A percentile compares a stretch with the other conserved stretches of the same genome.
Evolutionary conservation across 2,329 filamentous ascomycete species (phyloP).

Genomic region (Clathrospora elynae): DNA sequence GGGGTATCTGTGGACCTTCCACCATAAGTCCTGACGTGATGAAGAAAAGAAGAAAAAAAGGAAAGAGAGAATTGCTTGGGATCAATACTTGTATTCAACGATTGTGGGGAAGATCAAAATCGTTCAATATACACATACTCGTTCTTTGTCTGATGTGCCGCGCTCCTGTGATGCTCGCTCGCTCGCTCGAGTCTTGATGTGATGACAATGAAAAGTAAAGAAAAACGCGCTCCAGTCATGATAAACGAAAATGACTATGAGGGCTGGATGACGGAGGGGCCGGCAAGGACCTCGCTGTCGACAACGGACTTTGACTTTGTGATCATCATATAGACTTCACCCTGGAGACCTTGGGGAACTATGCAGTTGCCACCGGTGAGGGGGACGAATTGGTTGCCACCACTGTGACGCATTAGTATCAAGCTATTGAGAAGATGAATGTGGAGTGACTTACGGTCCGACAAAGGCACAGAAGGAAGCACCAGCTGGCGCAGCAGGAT

Average conservation of each 20-base stretch:
- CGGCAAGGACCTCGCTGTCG: slow-evolving; percentile 65
- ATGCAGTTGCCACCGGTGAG: slow-evolving; percentile 63
- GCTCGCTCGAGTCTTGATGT: slow-evolving; percentile 4
- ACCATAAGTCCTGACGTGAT: slow-evolving; percentile 1
- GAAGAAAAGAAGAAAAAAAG: slow-evolving; percentile 15
- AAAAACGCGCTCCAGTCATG: slow-evolving; percentile 8
- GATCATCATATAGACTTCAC: slow-evolving; percentile 70
- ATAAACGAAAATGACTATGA: slow-evolving; percentile 33
- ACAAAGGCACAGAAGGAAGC: slow-evolving; percentile 71
- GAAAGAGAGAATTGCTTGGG: slow-evolving; percentile 26
- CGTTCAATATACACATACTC: slow-evolving; percentile 30
- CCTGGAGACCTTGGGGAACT: slow-evolving; percentile 66
- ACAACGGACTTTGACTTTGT: slow-evolving; percentile 54
- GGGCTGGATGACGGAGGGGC: slow-evolving; percentile 47
- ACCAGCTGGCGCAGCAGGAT: slow-evolving; percentile 43
- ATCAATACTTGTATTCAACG: slow-evolving; percentile 47
- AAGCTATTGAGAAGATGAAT: neutral
- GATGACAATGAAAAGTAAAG: slow-evolving; percentile 11
- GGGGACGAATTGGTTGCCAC: slow-evolving; percentile 57
- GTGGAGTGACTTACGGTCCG: slow-evolving; percentile 57
- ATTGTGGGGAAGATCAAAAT: slow-evolving; percentile 41
- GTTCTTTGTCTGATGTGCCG: slow-evolving; percentile 10
- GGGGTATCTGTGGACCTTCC: slow-evolving; percentile 22
- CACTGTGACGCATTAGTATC: slow-evolving; percentile 36
- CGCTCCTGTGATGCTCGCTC: slow-evolving; percentile 13